phyloP scores from a whole-genome alignment of 176 grass and related monocot species.

The Paspalum notatum region DNA sequence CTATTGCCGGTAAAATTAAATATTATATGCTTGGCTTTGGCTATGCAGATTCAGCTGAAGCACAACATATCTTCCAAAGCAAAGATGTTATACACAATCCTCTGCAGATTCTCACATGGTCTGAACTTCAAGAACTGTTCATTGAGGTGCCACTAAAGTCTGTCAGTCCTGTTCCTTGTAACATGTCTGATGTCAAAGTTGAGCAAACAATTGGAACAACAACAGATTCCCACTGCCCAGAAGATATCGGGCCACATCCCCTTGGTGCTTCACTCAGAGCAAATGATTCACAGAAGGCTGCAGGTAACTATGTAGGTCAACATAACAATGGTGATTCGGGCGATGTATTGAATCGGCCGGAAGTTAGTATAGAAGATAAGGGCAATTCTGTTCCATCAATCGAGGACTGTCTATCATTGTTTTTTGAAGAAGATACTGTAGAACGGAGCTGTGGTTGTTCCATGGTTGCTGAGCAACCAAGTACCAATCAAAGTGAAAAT shows the following conservation, averaged over 20 bases:
- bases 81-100: slow-evolving; percentile 39
- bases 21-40: slow-evolving; percentile 38
- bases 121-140: no score
- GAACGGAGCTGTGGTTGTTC: slow-evolving; percentile 44
- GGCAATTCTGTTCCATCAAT: slow-evolving; percentile 5
- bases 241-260: neutral
- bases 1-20: slow-evolving; percentile 30
- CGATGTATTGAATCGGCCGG: no score
- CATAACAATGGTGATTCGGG: neutral
- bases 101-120: neutral
- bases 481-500: slow-evolving; percentile 14
- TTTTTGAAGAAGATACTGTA: neutral
- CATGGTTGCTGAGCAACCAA: neutral
- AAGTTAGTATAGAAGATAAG: neutral
- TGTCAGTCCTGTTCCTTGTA: slow-evolving; percentile 37
- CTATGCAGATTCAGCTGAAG: slow-evolving; percentile 53
- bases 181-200: slow-evolving; percentile 37
- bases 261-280: no score
- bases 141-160: neutral
- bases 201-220: neutral
- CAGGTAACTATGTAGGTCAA: no score
- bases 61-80: neutral
- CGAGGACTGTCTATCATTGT: slow-evolving; percentile 25
- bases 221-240: neutral
- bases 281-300: no score